A percentile compares a stretch with the other conserved stretches of the same genome.
phyloP scores from a whole-genome alignment of 2,329 filamentous ascomycete genomes.

The Aphanocladium album region DNA sequence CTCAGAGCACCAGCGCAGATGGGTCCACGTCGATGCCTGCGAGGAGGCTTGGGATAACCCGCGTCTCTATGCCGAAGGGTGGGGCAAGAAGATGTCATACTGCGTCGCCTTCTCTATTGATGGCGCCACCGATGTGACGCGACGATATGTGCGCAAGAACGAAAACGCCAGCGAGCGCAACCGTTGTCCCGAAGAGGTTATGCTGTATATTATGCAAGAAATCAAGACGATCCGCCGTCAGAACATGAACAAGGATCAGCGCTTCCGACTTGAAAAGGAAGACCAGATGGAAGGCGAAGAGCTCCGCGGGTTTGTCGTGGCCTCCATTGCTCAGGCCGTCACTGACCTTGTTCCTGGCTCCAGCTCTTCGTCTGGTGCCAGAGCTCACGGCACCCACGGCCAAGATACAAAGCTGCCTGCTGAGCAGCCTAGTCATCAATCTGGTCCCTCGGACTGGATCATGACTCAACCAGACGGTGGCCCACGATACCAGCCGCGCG shows the following conservation, averaged over 20 bases:
- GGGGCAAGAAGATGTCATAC: conserved; percentile 95
- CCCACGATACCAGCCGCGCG: conserved; percentile 38
- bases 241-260: conserved; percentile 81
- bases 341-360: conserved; percentile 58
- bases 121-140: conserved; percentile 63
- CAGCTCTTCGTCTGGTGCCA: conserved; percentile 23
- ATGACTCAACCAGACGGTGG: conserved; percentile 42
- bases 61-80: conserved; percentile 85
- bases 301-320: conserved; percentile 67
- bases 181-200: conserved; percentile 79
- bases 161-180: conserved; percentile 70
- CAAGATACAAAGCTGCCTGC: conserved; percentile 58
- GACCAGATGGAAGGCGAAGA: conserved; percentile 72
- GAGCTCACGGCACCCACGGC: conserved; percentile 24
- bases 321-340: conserved; percentile 67
- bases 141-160: conserved; percentile 65
- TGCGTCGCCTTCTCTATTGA: conserved; percentile 96
- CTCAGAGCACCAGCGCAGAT: conserved; percentile 85
- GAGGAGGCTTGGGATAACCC: conserved; percentile 96
- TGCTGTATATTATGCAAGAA: conserved; percentile 87
- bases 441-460: conserved; percentile 46
- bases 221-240: conserved; percentile 78
- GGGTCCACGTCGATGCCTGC: conserved; percentile 95
- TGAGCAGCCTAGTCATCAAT: conserved; percentile 52
- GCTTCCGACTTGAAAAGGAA: conserved; percentile 75